Conservation (phyloP, 495 filamentous ascomycete species). For the Jackrogersella minutella region DNA sequence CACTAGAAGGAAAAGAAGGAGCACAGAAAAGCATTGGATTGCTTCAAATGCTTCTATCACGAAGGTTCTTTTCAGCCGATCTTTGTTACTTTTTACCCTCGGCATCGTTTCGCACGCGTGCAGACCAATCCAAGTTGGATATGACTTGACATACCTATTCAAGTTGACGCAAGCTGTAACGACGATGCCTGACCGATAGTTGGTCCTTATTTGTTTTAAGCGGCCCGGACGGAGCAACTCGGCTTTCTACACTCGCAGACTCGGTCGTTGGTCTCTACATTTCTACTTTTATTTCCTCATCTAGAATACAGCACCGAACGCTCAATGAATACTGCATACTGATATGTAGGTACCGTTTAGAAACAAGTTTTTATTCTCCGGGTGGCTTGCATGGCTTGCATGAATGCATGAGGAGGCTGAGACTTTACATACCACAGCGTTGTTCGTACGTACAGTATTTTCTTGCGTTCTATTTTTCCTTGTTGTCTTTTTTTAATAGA, state of each 20-base stretch:
- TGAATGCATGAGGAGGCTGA: constrained; percentile 32
- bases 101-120: too few relatives aligned
- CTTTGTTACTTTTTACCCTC: too few relatives aligned
- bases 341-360: neutral
- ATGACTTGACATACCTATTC: neutral
- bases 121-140: too few relatives aligned
- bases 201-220: too few relatives aligned
- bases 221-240: neutral
- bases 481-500: neutral
- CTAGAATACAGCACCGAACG: neutral
- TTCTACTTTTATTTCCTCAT: neutral
- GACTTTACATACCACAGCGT: constrained; percentile 5
- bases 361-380: neutral
- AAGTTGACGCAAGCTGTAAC: neutral
- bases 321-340: too few relatives aligned
- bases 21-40: constrained; percentile 1
- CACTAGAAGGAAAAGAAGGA: neutral
- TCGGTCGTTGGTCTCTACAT: constrained; percentile 2
- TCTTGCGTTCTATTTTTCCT: neutral
- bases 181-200: too few relatives aligned
- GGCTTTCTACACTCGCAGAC: too few relatives aligned
- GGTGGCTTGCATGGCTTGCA: constrained; percentile 34
- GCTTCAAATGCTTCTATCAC: constrained; percentile 23
- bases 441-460: constrained; percentile 19
- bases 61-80: too few relatives aligned